Percentiles rank a stretch among this genome's conserved stretches.
These are phyloP conservation scores for Globisporangium paddicum DNA, from an alignment of 352 stramenopile genomes.

Conservation along the genomic window DNA sequence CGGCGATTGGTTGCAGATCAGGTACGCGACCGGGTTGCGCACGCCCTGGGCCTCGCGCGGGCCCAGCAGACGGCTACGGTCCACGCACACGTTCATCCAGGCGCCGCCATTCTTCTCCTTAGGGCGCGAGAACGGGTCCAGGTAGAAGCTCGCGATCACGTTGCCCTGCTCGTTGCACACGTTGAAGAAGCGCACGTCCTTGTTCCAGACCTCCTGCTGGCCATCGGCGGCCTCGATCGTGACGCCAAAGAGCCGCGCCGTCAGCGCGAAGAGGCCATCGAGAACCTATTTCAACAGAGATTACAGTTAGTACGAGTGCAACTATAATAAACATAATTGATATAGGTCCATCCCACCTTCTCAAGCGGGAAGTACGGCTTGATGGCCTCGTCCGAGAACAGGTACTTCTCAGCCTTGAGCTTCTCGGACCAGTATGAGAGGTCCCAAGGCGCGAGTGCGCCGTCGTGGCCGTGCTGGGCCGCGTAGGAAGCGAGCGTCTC, in stretches of 20 bases:
- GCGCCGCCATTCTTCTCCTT: slow-evolving; percentile 96
- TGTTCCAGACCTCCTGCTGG: slow-evolving; percentile 87
- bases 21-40: slow-evolving; percentile 94
- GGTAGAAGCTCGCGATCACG: slow-evolving; percentile 94
- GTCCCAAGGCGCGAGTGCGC: slow-evolving; percentile 92
- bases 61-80: slow-evolving; percentile 88
- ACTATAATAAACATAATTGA: background rate
- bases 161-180: slow-evolving; percentile 76
- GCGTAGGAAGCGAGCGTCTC: slow-evolving; percentile 88
- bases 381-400: slow-evolving; percentile 96
- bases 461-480: slow-evolving; percentile 59
- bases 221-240: slow-evolving; percentile 84
- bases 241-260: slow-evolving; percentile 93
- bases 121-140: slow-evolving; percentile 96
- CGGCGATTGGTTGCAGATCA: slow-evolving; percentile 97
- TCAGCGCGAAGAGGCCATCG: slow-evolving; percentile 95
- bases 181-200: slow-evolving; percentile 96
- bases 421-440: slow-evolving; percentile 94
- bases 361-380: slow-evolving; percentile 97
- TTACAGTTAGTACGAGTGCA: too few relatives aligned
- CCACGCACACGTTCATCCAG: slow-evolving; percentile 98
- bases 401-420: slow-evolving; percentile 93
- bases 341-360: slow-evolving; percentile 38
- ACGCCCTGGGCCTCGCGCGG: slow-evolving; percentile 41
- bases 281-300: slow-evolving; percentile 24